A percentile compares a stretch with the other conserved stretches of the same genome.
phyloP scores from a whole-genome alignment of 2,329 filamentous ascomycete genomes.

The Clarireedia hainanense region DNA sequence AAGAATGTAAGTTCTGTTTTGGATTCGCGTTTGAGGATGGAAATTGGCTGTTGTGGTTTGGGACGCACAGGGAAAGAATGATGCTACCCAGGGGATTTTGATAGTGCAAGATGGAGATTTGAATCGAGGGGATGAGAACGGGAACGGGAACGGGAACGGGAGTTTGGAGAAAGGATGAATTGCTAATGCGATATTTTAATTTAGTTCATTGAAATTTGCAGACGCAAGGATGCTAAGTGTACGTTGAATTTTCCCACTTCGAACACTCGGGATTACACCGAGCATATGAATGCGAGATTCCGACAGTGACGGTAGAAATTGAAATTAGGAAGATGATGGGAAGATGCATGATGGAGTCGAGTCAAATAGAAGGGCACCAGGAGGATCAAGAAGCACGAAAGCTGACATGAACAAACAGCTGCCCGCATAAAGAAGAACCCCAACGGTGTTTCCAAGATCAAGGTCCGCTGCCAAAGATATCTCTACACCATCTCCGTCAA shows the following conservation, averaged over 20 bases:
- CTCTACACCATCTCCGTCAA: slow-evolving; percentile 98
- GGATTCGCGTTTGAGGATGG: background rate
- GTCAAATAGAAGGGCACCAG: background rate
- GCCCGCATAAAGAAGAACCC: slow-evolving; percentile 93
- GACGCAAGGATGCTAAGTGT: slow-evolving; percentile 99
- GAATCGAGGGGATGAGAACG: background rate
- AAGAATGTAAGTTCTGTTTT: slow-evolving; percentile 55
- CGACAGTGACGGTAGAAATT: background rate
- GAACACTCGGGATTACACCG: background rate
- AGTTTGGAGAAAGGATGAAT: background rate
- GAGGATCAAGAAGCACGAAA: background rate
- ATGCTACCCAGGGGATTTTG: too few relatives aligned
- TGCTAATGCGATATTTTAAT: slow-evolving; percentile 6
- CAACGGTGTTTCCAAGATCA: slow-evolving; percentile 97
- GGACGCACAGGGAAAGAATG: background rate
- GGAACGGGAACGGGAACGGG: background rate
- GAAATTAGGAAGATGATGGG: background rate
- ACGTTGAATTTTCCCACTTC: slow-evolving; percentile 41
- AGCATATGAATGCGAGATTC: background rate
- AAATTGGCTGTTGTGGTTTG: background rate
- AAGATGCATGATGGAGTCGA: background rate
- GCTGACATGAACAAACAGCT: slow-evolving; percentile 43
- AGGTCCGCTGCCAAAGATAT: slow-evolving; percentile 96
- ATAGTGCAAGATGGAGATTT: background rate
- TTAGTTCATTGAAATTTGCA: slow-evolving; percentile 99